Base-by-base conservation (phyloP, 1,284 basidiomycete species). In the Mycena citricolor region DNA sequence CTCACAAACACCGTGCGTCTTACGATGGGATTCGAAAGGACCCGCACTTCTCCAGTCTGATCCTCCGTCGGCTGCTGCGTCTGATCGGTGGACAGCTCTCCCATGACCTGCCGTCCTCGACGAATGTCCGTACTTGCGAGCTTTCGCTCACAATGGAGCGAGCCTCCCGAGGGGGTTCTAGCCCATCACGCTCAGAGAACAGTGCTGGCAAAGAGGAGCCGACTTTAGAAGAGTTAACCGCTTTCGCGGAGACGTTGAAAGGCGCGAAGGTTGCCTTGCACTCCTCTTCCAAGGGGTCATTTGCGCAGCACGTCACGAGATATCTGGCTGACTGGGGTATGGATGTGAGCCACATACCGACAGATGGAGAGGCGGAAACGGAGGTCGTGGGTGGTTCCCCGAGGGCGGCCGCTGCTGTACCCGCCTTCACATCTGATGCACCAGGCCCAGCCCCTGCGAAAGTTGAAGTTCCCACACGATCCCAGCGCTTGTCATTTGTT, bases 261-360 rank as follows among this genome's bases (percentile, higher is more conserved):
- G 90, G 90, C 5, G 90, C 85, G 62, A 86, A 81, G 55, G 90
- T 86, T 0, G 80, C 78, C 0, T 68, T 97, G 13, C 87, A 94
- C 57, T 90, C 94, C 5, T 86, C 80, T 55, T 76, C 88, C 11
- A 81, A 79, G 47, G 90, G 89, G 32, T 79, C 84, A 0, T 97
- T 97, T 58, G 92, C 92, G 0, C 86, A 89, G 38, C 90, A 94
- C 62, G 71, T 97, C 20, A 92, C 91, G 25, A 87, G 84, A 54
- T 94, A 94, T 64, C 76, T 97, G 44, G 89, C 88, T n/a, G 79
- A 87, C 4, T 97, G 94, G 93, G 92, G 92, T 13, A 77, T 97
- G 77, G 90, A 95, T 57, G 85, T 97, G 32, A 85, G 79, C 39
- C 90, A 92, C 64, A 74, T 91, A 26, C 83, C 90, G 4, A 75